Percentiles rank a stretch among this genome's conserved stretches.
Evolutionary conservation across 1,284 basidiomycete genomes (phyloP).

Genomic region (Meripilus lineatus): DNA sequence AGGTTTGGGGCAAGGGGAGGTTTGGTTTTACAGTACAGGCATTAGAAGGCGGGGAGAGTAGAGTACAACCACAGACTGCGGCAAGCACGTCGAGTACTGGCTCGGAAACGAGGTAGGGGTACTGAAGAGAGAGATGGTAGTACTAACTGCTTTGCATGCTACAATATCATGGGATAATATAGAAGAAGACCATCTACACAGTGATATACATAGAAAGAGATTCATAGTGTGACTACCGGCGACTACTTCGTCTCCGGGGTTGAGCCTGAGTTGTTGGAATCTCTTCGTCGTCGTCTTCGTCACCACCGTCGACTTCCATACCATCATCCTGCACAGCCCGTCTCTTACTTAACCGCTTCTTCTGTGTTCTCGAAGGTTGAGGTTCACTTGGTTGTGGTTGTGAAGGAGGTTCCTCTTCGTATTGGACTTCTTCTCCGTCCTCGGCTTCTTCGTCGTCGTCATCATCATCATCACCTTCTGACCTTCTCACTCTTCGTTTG

Average conservation of each 20-base stretch:
- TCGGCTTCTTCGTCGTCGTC: constrained; percentile 42
- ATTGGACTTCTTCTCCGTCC: constrained; percentile 31
- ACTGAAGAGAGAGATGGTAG: neutral
- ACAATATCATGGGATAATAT: too few relatives aligned
- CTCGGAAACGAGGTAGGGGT: constrained; percentile 1
- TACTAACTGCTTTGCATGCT: too few relatives aligned
- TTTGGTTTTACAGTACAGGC: constrained; percentile 55
- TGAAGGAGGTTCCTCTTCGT: constrained; percentile 12
- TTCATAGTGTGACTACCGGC: too few relatives aligned
- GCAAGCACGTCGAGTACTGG: constrained; percentile 11
- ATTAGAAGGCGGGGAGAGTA: constrained; percentile 26
- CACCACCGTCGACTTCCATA: constrained; percentile 31
- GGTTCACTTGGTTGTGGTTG: constrained; percentile 20
- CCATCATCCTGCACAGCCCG: constrained; percentile 24
- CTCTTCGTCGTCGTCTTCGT: constrained; percentile 30
- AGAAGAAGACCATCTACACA: neutral
- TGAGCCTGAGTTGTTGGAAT: constrained; percentile 21
- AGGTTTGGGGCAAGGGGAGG: constrained; percentile 69
- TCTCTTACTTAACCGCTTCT: constrained; percentile 28
- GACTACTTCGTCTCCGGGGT: constrained; percentile 18
- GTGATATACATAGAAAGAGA: neutral
- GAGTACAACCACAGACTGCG: neutral
- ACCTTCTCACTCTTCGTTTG: constrained; percentile 36
- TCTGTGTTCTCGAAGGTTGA: constrained; percentile 23
- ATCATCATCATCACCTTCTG: constrained; percentile 30